Conservation (phyloP, 2,329 filamentous ascomycete genomes). For the Paraphoma sp. region DNA sequence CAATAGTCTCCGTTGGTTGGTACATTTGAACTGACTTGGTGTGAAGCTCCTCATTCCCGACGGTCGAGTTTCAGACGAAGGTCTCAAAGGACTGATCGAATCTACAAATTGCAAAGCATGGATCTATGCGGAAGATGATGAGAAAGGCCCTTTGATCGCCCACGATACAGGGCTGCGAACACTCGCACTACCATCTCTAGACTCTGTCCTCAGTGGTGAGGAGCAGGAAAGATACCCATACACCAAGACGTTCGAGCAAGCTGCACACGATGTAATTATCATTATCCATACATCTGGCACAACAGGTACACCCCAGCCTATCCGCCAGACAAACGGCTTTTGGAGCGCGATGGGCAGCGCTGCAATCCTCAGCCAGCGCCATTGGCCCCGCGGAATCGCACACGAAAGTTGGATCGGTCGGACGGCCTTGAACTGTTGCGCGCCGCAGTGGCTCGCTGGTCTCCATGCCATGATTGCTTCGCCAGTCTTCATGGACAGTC, state of each 20-base stretch:
- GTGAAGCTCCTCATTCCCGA: slow-evolving; percentile 17
- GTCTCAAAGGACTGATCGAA: slow-evolving; percentile 8
- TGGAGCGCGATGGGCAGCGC: background rate
- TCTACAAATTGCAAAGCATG: slow-evolving; percentile 15
- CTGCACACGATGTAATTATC: slow-evolving; percentile 15
- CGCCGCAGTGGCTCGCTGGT: slow-evolving; percentile 25
- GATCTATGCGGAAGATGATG: slow-evolving; percentile 17
- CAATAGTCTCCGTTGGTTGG: too few species aligned
- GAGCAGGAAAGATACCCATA: slow-evolving; percentile 12
- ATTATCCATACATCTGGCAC: slow-evolving; percentile 29
- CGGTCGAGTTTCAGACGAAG: slow-evolving; percentile 15
- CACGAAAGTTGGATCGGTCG: slow-evolving; percentile 19
- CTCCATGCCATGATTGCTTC: slow-evolving; percentile 10
- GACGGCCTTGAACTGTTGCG: slow-evolving; percentile 14
- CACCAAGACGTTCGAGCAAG: slow-evolving; percentile 19
- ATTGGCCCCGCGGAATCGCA: slow-evolving; percentile 21
- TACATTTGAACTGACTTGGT: background rate
- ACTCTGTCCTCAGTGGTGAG: background rate
- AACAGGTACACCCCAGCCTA: slow-evolving; percentile 18
- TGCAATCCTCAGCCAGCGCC: slow-evolving; percentile 5
- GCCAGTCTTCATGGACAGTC: slow-evolving; percentile 12
- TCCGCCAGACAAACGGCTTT: slow-evolving; percentile 12
- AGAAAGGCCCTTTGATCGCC: background rate
- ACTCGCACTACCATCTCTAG: background rate
- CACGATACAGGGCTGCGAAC: background rate